phyloP scores from a whole-genome alignment of 2,329 filamentous ascomycete species.

The Ambrosiella xylebori region DNA sequence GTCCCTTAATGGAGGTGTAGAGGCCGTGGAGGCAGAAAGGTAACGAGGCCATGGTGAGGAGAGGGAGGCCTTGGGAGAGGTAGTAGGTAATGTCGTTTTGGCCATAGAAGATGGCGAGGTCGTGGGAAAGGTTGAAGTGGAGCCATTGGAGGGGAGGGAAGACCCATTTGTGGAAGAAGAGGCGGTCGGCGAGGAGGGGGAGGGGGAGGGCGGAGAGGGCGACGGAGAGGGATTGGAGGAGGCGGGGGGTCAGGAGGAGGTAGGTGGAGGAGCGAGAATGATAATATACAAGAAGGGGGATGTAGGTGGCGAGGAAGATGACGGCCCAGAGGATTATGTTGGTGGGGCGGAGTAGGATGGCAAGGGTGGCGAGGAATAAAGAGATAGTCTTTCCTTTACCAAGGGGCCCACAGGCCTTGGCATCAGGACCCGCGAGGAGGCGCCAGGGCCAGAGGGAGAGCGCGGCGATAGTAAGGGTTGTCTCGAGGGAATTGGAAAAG shows the following conservation, averaged over 20 bases:
- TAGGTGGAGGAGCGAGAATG: slow-evolving; percentile 19
- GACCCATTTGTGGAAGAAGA: slow-evolving; percentile 73
- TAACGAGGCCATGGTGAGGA: slow-evolving; percentile 67
- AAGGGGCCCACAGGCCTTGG: no score
- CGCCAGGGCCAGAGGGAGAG: slow-evolving; percentile 79
- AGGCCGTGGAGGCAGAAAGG: slow-evolving; percentile 57
- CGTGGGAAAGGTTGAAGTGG: slow-evolving; percentile 77
- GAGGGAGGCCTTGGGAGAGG: slow-evolving; percentile 69
- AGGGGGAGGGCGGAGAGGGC: slow-evolving; percentile 41
- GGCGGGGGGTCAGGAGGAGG: slow-evolving; percentile 30
- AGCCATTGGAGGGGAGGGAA: slow-evolving; percentile 79
- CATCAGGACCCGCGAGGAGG: slow-evolving; percentile 26
- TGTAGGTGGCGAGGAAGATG: slow-evolving; percentile 34
- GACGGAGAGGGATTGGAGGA: slow-evolving; percentile 48
- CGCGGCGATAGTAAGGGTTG: slow-evolving; percentile 65
- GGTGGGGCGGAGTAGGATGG: slow-evolving; percentile 75
- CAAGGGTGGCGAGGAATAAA: slow-evolving; percentile 59
- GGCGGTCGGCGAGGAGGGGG: slow-evolving; percentile 51
- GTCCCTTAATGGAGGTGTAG: slow-evolving; percentile 27
- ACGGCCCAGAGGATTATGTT: slow-evolving; percentile 73
- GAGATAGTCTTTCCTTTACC: slow-evolving; percentile 22
- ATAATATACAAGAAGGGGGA: slow-evolving; percentile 11
- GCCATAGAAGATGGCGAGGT: slow-evolving; percentile 83
- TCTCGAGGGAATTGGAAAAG: slow-evolving; percentile 86
- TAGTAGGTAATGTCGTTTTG: slow-evolving; percentile 87